These are phyloP conservation scores for Saturnispora saitoi DNA, from an alignment of 805 yeast genomes.

Conservation along the genomic window DNA sequence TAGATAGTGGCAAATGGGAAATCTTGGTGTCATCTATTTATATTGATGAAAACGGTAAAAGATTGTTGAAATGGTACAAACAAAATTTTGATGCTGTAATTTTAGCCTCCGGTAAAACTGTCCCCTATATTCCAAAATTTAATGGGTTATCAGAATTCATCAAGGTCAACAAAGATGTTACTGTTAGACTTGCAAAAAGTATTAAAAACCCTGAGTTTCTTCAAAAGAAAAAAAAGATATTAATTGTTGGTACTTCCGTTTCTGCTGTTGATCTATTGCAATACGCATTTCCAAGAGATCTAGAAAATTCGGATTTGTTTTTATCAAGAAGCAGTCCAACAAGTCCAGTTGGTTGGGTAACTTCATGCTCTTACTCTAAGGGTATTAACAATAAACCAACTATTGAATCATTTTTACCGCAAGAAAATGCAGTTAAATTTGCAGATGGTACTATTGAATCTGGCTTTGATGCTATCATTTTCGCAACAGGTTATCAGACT, in stretches of 20 bases:
- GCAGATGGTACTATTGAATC: conserved; percentile 27
- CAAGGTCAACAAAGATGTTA: conserved; percentile 30
- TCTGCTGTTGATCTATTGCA: conserved; percentile 36
- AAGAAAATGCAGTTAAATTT: conserved; percentile 20
- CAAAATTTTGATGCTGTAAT: conserved; percentile 52
- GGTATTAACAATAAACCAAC: conserved; percentile 16
- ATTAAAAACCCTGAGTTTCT: conserved; percentile 39
- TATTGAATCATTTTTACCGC: conserved; percentile 15
- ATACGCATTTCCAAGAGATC: conserved; percentile 24
- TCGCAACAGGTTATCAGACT: conserved; percentile 45
- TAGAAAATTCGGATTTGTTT: conserved; percentile 19
- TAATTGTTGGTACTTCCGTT: conserved; percentile 36
- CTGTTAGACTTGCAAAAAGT: conserved; percentile 46
- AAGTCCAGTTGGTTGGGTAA: conserved; percentile 11
- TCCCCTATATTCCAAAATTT: conserved; percentile 49
- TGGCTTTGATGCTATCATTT: conserved; percentile 33
- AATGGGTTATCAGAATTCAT: conserved; percentile 24
- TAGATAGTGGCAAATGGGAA: conserved; percentile 31
- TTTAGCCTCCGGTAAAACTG: conserved; percentile 54
- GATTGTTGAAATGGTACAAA: conserved; percentile 32
- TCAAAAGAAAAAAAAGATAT: conserved; percentile 30
- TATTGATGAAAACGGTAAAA: conserved; percentile 7
- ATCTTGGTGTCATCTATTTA: conserved; percentile 13
- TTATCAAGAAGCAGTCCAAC: conserved; percentile 12
- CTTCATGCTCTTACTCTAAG: conserved; percentile 9